Evolutionary conservation across 192 early-diverging fungal genomes (phyloP).

Genomic region (Coemansia biformis): DNA sequence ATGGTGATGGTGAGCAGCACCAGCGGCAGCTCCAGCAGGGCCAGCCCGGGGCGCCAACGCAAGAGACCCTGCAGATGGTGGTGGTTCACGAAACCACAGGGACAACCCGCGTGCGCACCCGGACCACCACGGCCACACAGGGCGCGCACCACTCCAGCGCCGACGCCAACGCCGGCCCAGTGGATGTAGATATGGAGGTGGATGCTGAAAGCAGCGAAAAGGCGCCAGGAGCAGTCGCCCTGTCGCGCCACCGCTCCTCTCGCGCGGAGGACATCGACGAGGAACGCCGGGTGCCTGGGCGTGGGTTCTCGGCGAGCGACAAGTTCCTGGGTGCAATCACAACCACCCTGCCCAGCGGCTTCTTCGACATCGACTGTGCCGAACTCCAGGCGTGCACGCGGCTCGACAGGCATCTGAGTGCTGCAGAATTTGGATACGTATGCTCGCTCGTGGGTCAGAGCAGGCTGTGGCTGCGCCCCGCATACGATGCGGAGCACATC

Average conservation of each 20-base stretch:
- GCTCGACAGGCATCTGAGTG: constrained; percentile 3
- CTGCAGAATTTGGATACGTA: constrained; percentile 11
- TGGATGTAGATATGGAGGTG: not conserved
- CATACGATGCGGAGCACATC: constrained; percentile 1
- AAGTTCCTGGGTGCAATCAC: constrained; percentile 19
- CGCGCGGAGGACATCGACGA: not conserved
- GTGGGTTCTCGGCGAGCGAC: constrained; percentile 25
- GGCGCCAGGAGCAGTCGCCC: too few relatives aligned
- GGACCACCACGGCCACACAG: not conserved
- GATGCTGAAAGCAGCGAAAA: constrained; percentile 1
- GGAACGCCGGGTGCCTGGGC: constrained; percentile 38
- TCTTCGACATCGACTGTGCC: not conserved
- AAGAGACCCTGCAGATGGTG: constrained; percentile 4
- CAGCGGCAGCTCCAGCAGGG: too few relatives aligned
- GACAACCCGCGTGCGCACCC: constrained; percentile 4
- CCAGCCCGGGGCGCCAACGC: too few relatives aligned
- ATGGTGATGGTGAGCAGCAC: too few relatives aligned
- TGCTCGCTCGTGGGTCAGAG: constrained; percentile 18
- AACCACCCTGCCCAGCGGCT: constrained; percentile 13
- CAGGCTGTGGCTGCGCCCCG: constrained; percentile 29
- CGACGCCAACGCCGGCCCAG: not conserved
- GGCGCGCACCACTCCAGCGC: not conserved
- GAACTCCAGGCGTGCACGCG: not conserved
- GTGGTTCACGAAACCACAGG: constrained; percentile 32
- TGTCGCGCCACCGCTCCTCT: too few relatives aligned